Base-by-base conservation (phyloP, 139 green algal genomes). In the Yamagishiella unicocca region DNA sequence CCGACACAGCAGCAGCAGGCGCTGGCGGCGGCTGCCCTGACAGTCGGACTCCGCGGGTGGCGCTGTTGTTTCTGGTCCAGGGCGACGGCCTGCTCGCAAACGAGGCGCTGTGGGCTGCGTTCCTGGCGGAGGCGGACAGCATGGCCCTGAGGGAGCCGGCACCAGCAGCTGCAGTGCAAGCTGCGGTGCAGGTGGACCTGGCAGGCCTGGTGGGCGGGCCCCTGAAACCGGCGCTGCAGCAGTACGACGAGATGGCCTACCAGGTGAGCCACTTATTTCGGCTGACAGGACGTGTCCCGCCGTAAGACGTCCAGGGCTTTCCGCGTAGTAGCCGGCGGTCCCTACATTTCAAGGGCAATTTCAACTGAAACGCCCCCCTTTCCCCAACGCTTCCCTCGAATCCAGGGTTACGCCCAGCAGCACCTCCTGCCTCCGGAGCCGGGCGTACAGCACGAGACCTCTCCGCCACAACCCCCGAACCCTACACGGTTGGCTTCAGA, bases 1-100 rank as follows among this genome's bases (percentile, higher is more conserved):
- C n/a, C n/a, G n/a, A n/a, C n/a, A n/a, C n/a, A n/a, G n/a, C n/a
- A n/a, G n/a, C n/a, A n/a, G n/a, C n/a, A n/a, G n/a, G n/a, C n/a
- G n/a, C n/a, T n/a, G n/a, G n/a, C n/a, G n/a, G n/a, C n/a, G n/a
- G n/a, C n/a, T n/a, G n/a, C n/a, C n/a, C n/a, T n/a, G n/a, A n/a
- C n/a, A n/a, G n/a, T n/a, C 12, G 12, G 19, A 8, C 54, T 64
- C 74, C 74, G 6, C 46, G 46, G 3, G 80, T 86, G 19, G 80
- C 80, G 38, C 80, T 86, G 29, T 31, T 86, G 42, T 86, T 86
- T 40, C 61, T 86, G 42, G 40, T 75, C 25, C 80, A 77, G 64
- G 61, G 80, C 17, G 33, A 64, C 22, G 33, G 31, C 14, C 62
- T 76, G 64, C 40, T 86, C 4, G 76, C 76, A 35, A 83, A 83